phyloP scores from a whole-genome alignment of 306 rosid species.

The Glycine latifolia region DNA sequence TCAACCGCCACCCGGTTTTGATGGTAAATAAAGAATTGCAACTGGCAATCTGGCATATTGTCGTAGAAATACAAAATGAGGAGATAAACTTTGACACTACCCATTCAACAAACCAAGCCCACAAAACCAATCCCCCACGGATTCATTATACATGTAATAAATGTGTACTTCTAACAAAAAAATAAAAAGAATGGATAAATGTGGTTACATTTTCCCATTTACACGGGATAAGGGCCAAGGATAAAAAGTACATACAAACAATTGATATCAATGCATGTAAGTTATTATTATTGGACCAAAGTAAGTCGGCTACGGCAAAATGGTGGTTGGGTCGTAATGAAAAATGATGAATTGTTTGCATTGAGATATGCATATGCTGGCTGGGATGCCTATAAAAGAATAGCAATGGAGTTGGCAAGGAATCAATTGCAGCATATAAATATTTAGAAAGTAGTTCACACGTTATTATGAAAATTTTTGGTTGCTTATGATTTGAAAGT shows the following conservation, averaged over 20 bases:
- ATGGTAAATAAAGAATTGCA: background rate
- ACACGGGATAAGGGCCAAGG: slow-evolving; percentile 10
- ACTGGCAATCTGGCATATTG: background rate
- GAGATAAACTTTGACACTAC: background rate
- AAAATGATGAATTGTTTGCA: slow-evolving; percentile 33
- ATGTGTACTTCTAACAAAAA: background rate
- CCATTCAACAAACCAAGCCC: slow-evolving; percentile 33
- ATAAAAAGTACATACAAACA: slow-evolving; percentile 26
- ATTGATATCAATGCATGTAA: slow-evolving; percentile 16
- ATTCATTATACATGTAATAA: slow-evolving; percentile 14
- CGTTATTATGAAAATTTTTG: slow-evolving; percentile 44
- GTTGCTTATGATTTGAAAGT: slow-evolving; percentile 39
- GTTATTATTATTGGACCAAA: slow-evolving; percentile 28
- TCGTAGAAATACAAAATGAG: slow-evolving; percentile 1
- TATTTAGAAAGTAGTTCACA: slow-evolving; percentile 51
- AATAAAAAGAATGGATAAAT: slow-evolving; percentile 32
- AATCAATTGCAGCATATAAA: slow-evolving; percentile 38
- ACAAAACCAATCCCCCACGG: slow-evolving; percentile 28
- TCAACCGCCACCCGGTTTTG: slow-evolving; percentile 1
- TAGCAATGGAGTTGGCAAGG: slow-evolving; percentile 52
- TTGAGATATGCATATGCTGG: slow-evolving; percentile 25
- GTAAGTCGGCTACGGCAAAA: slow-evolving; percentile 43
- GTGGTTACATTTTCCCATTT: slow-evolving; percentile 1
- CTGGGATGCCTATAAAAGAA: slow-evolving; percentile 29
- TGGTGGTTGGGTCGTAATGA: slow-evolving; percentile 53